phyloP scores from a whole-genome alignment of 23 red algal species.

The Cyanidioschyzon merolae region DNA sequence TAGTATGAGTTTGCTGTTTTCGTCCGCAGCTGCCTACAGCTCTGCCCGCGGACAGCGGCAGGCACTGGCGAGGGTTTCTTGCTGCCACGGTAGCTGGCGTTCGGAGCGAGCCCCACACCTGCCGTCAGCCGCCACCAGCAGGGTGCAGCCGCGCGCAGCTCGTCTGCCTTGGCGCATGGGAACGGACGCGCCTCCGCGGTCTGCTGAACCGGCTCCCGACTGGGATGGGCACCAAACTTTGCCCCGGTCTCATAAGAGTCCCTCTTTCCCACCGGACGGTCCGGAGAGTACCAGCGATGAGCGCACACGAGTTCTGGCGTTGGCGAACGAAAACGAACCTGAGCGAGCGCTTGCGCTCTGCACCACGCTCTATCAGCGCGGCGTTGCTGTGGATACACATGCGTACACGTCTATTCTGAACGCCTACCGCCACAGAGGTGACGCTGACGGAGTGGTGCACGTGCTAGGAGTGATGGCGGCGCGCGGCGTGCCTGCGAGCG shows the following conservation, averaged over 20 bases:
- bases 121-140: too few relatives aligned
- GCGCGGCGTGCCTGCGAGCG: constrained; percentile 1
- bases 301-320: not conserved
- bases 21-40: too few relatives aligned
- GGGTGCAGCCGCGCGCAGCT: too few relatives aligned
- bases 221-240: not conserved
- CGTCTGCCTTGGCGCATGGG: too few relatives aligned
- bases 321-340: not conserved
- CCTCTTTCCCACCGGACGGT: not conserved
- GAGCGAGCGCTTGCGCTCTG: not conserved
- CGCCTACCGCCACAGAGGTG: not conserved
- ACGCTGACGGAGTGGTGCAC: constrained; percentile 5
- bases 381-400: not conserved
- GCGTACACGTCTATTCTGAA: not conserved
- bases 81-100: too few relatives aligned
- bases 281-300: not conserved
- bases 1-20: too few relatives aligned
- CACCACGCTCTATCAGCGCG: not conserved
- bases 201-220: not conserved
- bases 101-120: too few relatives aligned
- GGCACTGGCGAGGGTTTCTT: too few relatives aligned
- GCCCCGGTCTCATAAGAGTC: not conserved
- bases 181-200: not conserved
- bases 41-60: too few relatives aligned
- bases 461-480: not conserved